Percentiles rank a stretch among this genome's conserved stretches.
phyloP scores from a whole-genome alignment of 768 basidiomycete species.

The Boletus huronensis region DNA sequence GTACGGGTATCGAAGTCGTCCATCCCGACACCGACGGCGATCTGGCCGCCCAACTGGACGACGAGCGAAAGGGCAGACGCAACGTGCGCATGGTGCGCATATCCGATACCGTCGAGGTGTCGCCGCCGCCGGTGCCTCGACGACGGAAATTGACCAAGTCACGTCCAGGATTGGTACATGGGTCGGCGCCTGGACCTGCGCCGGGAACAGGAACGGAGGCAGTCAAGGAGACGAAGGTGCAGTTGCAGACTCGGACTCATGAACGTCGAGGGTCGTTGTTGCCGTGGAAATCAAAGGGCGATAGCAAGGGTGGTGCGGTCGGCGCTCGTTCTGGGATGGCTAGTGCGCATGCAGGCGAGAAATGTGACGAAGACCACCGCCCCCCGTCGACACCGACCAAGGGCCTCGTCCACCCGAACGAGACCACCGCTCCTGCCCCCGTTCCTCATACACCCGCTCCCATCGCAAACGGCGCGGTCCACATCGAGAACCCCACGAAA shows the following conservation, averaged over 20 bases:
- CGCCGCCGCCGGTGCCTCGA: constrained; percentile 6
- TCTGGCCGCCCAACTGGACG: background rate
- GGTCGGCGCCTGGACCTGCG: background rate
- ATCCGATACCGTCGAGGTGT: constrained; percentile 25
- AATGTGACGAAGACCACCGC: background rate
- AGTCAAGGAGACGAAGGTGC: background rate
- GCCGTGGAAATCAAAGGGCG: constrained; percentile 21
- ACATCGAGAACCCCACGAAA: background rate
- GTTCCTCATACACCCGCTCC: background rate
- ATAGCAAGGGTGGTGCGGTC: background rate
- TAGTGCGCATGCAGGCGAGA: background rate
- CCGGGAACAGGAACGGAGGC: background rate
- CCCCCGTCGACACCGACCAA: background rate
- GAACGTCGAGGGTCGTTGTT: constrained; percentile 21
- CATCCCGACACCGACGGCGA: background rate
- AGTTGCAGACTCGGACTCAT: background rate
- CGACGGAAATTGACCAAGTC: constrained; percentile 25
- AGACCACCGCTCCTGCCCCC: background rate
- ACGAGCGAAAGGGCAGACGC: constrained; percentile 8
- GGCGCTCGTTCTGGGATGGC: background rate
- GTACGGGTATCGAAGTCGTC: constrained; percentile 18
- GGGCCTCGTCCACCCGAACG: background rate
- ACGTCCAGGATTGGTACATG: constrained; percentile 1
- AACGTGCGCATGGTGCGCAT: constrained; percentile 26
- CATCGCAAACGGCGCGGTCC: background rate